phyloP scores from a whole-genome alignment of 768 basidiomycete species.

The Boletus edulis region DNA sequence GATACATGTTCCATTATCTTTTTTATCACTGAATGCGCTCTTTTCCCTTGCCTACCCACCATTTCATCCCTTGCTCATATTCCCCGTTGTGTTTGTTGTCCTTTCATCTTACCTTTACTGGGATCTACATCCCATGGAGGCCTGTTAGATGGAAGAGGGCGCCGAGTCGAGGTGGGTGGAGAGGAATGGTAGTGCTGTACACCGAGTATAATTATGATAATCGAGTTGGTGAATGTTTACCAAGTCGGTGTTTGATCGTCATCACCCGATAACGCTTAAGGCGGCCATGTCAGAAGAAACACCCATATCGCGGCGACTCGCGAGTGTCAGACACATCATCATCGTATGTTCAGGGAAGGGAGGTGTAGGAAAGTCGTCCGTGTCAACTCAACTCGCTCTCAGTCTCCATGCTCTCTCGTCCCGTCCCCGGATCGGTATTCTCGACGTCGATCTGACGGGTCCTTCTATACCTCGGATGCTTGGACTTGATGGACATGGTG shows the following conservation, averaged over 20 bases:
- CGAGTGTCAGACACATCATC: conserved; percentile 78
- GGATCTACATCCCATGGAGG: conserved; percentile 43
- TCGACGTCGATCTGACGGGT: conserved; percentile 92
- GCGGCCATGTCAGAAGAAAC: conserved; percentile 39
- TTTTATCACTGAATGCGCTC: conserved; percentile 22
- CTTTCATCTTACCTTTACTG: conserved; percentile 63
- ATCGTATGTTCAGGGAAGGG: conserved; percentile 96
- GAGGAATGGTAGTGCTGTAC: conserved; percentile 5
- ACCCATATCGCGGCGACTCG: conserved; percentile 69
- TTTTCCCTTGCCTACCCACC: conserved; percentile 15
- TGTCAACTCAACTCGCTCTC: conserved; percentile 88
- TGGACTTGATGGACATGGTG: conserved; percentile 80
- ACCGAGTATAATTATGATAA: conserved; percentile 4
- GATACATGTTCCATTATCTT: conserved; percentile 23
- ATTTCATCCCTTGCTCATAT: conserved; percentile 26
- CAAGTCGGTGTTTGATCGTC: no score
- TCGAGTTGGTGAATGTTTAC: not conserved
- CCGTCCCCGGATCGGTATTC: conserved; percentile 73
- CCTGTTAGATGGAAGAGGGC: conserved; percentile 72
- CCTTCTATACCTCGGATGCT: conserved; percentile 96
- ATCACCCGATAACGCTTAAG: not conserved
- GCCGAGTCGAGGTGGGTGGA: conserved; percentile 32
- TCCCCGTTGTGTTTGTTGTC: conserved; percentile 51
- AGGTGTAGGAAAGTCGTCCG: conserved; percentile 98
- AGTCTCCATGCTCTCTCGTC: conserved; percentile 73